Percentiles rank a stretch among this genome's conserved stretches.
phyloP scores from a whole-genome alignment of 2,329 filamentous ascomycete genomes.

The Arthrobotrys conoides region DNA sequence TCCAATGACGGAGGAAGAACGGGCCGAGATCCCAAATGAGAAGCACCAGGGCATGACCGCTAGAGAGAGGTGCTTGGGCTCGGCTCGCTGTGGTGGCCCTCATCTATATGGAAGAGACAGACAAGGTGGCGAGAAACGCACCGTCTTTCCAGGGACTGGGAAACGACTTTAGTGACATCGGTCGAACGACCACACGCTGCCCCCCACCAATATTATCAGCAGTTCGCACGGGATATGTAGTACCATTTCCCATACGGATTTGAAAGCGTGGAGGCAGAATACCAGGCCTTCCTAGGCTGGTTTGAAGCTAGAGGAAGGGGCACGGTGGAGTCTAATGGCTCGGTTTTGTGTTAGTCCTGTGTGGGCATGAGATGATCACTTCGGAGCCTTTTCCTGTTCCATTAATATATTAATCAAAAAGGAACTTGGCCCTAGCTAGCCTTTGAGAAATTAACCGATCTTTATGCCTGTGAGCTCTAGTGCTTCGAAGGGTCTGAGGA shows the following conservation, averaged over 20 bases:
- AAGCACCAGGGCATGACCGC: neutral
- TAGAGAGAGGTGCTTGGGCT: no score
- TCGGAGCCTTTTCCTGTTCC: no score
- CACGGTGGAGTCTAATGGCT: neutral
- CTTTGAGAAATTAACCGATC: neutral
- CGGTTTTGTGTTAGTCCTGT: neutral
- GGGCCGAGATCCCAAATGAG: neutral
- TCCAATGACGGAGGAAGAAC: neutral
- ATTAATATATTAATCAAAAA: no score
- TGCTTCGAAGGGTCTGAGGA: no score
- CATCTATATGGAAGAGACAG: conserved; percentile 1
- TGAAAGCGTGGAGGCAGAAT: neutral
- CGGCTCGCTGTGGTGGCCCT: neutral
- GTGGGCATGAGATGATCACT: neutral
- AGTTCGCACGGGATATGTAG: conserved; percentile 16
- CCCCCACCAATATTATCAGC: conserved; percentile 1
- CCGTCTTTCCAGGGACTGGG: neutral
- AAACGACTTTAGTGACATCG: neutral
- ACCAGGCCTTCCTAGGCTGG: conserved; percentile 15
- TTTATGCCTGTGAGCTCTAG: no score
- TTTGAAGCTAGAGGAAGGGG: neutral
- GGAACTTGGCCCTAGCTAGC: neutral
- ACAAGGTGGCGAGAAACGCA: neutral
- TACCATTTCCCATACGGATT: conserved; percentile 16
- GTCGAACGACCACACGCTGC: neutral